Base-by-base conservation (phyloP, 2,329 filamentous ascomycete genomes). In the Diaporthe sp. region DNA sequence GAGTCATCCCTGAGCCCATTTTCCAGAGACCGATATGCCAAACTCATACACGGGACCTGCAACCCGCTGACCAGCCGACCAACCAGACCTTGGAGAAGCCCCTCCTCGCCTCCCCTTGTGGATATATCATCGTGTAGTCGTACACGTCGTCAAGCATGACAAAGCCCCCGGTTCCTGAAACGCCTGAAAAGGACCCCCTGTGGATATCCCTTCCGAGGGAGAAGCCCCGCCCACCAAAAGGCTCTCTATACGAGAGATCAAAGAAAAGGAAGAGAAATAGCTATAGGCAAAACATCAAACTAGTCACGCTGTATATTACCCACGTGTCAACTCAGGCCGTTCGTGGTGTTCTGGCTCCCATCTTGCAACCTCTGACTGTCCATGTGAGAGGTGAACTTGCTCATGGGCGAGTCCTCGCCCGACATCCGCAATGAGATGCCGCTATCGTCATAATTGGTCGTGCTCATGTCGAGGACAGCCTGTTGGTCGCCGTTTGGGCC, bases 401-500 rank as follows among this genome's bases (percentile, higher is more conserved):
- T 89, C 82, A 91, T 88, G 1, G 88, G 86, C 63, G 91, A 91
- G 37, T 93, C 91, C 73, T 93, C 91, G 72, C 93, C 92, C 0
- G 91, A 91, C 6, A 91, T 92, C 70, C 91, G 86, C 79, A 95
- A 92, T 42, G 92, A 92, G 76, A 95, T 95, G 1, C 93, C 93
- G 80, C 93, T 95, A 78, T 95, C 94, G 78, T 95, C 93, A 76
- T 93, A 90, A 67, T 83, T 86, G 13, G 79, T 79, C 57, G 85
- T 85, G 75, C 88, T 87, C 75, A 86, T 80, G 34, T 88, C 87
- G 61, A 86, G 82, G 4, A 83, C 81, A 77, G 86, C 85, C 81
- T 90, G 85, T 79, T 84, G 86, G 78, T 86, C 84, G 58, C 78
- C 87, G 77, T 80, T 84, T 31, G 82, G 81, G 4, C 87, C 84